phyloP scores from a whole-genome alignment of 768 basidiomycete genomes.

The Termitomyces sp. region DNA sequence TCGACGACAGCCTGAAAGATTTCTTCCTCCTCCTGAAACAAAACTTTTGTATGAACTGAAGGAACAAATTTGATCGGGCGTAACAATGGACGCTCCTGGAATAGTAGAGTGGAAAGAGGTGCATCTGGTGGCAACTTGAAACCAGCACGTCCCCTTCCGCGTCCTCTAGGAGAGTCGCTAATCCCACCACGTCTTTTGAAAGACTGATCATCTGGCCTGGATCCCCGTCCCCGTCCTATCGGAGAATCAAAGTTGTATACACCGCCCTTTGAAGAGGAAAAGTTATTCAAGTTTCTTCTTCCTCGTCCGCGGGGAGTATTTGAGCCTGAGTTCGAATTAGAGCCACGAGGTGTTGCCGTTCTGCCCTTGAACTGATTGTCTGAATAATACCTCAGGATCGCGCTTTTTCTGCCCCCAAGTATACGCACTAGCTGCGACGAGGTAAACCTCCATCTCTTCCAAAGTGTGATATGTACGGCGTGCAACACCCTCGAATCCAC shows the following conservation, averaged over 20 bases:
- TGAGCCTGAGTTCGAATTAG: slow-evolving; percentile 6
- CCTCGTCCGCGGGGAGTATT: slow-evolving; percentile 20
- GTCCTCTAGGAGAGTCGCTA: slow-evolving; percentile 15
- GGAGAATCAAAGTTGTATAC: not conserved
- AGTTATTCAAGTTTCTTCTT: slow-evolving; percentile 3
- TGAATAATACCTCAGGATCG: slow-evolving; percentile 5
- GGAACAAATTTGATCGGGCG: slow-evolving; percentile 68
- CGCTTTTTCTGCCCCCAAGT: slow-evolving; percentile 1
- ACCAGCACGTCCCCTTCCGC: slow-evolving; percentile 21
- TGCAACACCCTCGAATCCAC: slow-evolving; percentile 17
- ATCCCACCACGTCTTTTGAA: slow-evolving; percentile 15
- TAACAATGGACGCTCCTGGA: slow-evolving; percentile 54
- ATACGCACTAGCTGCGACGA: slow-evolving; percentile 22
- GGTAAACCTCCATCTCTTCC: slow-evolving; percentile 14
- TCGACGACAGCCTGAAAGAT: slow-evolving; percentile 50
- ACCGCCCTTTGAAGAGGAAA: not conserved
- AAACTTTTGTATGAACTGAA: slow-evolving; percentile 43
- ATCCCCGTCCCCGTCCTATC: slow-evolving; percentile 10
- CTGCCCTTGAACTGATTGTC: slow-evolving; percentile 12
- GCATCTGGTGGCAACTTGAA: slow-evolving; percentile 33
- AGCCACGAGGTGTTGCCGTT: slow-evolving; percentile 15
- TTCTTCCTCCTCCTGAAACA: slow-evolving; percentile 58
- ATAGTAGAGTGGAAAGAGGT: slow-evolving; percentile 50
- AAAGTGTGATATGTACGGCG: slow-evolving; percentile 18
- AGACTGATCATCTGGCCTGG: not conserved